Percentiles rank a stretch among this genome's conserved stretches.
Evolutionary conservation across 2,329 filamentous ascomycete species (phyloP).

Genomic region (Cladorrhinum sp.): DNA sequence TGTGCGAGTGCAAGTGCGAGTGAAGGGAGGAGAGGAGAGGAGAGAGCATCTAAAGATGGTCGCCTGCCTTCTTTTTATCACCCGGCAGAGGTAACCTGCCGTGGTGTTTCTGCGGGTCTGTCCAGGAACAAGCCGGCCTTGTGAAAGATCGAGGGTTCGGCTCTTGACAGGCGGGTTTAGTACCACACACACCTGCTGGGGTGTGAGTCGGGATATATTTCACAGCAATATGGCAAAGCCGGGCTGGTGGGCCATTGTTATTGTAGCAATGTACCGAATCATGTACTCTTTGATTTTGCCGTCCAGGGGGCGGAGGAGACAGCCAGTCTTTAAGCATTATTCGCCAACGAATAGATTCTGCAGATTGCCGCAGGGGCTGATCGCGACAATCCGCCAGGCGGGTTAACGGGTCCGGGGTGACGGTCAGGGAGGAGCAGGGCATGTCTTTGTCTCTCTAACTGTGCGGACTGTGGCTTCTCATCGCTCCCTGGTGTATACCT

Average conservation of each 20-base stretch:
- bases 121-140: conserved; percentile 9
- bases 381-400: conserved; percentile 25
- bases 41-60: not conserved
- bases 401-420: conserved; percentile 22
- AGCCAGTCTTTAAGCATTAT: conserved; percentile 20
- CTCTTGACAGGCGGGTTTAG: conserved; percentile 21
- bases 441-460: not conserved
- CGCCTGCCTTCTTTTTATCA: conserved; percentile 16
- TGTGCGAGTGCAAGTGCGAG: not conserved
- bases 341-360: conserved; percentile 16
- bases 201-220: conserved; percentile 29
- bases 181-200: conserved; percentile 17
- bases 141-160: conserved; percentile 21
- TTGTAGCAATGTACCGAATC: conserved; percentile 27
- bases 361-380: conserved; percentile 27
- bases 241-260: conserved; percentile 28
- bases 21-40: not conserved
- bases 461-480: conserved; percentile 15
- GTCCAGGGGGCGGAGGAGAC: conserved; percentile 19
- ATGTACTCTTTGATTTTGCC: conserved; percentile 21
- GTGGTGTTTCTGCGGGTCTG: conserved; percentile 8
- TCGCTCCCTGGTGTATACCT: conserved; percentile 10
- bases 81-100: conserved; percentile 4
- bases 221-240: conserved; percentile 32
- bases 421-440: not conserved